Conservation (phyloP, 2,329 filamentous ascomycete species). For the Trichoderma sp. region DNA sequence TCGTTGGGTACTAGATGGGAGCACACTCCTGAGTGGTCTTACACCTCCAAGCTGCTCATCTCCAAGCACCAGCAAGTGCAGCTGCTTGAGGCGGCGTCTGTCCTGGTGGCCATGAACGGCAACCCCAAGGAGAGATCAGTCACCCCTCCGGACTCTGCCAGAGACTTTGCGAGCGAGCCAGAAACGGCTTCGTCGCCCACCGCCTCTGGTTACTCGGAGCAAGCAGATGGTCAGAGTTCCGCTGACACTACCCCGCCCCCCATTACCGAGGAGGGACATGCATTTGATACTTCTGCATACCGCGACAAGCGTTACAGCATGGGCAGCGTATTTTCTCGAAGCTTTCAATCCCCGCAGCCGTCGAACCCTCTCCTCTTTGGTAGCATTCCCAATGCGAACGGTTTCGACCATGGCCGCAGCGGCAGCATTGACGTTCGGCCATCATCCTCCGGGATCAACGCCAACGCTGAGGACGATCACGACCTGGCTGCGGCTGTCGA, state of each 20-base stretch:
- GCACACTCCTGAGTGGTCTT: conserved; percentile 96
- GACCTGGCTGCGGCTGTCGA: conserved; percentile 89
- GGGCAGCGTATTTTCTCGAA: conserved; percentile 64
- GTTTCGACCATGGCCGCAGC: conserved; percentile 62
- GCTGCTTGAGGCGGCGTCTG: conserved; percentile 93
- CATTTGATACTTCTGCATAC: conserved; percentile 50
- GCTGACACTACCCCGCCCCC: conserved; percentile 91
- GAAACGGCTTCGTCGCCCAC: conserved; percentile 83
- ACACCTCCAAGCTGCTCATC: conserved; percentile 95
- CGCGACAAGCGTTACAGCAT: conserved; percentile 59
- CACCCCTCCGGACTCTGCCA: conserved; percentile 63
- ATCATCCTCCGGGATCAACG: conserved; percentile 72
- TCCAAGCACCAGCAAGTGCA: conserved; percentile 99
- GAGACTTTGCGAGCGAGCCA: conserved; percentile 71
- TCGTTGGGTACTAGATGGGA: conserved; percentile 72
- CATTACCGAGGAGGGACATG: conserved; percentile 59
- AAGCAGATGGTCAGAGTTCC: conserved; percentile 75
- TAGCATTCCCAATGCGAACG: conserved; percentile 47
- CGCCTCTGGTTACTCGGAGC: conserved; percentile 77
- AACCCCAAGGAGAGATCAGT: conserved; percentile 47
- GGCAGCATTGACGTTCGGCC: conserved; percentile 75
- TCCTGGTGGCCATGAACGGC: conserved; percentile 84
- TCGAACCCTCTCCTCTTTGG: conserved; percentile 48
- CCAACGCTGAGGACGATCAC: conserved; percentile 75
- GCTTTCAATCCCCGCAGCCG: conserved; percentile 80